Evolutionary conservation across 441 rosid genomes (phyloP), one percentile per base, ranked within the genome.

Genomic region (Pelargonium myrrhifolium): DNA sequence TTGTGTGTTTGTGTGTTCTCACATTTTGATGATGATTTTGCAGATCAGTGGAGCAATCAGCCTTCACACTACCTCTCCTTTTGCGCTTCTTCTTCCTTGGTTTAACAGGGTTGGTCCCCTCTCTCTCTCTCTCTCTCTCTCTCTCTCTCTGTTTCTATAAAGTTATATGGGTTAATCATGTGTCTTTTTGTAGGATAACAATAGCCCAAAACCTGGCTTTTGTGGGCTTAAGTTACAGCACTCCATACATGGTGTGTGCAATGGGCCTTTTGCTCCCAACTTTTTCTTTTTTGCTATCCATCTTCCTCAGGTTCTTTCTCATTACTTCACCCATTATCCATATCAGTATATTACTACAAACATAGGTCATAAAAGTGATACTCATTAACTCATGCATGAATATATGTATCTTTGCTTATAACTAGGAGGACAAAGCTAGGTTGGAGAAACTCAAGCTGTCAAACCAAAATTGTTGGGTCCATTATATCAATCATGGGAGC

Each of bases 191-290:
- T 55, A 55, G 60, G 60, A 70, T 85, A 63, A 82, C 86, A 56
- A 39, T 89, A 28, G 71, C 90, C 63, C 96, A 87, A 72, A 84
- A 89, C 72, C 84, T 87, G 43, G 81, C 84, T 60, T 87, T 87
- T 75, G 67, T 89, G 58, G 94, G 94, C 61, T 77, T 92, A 64
- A 75, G 77, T 68, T 81, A 79, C 71, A 85, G 90, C 75, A 87
- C 97, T 6, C 97, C 96, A 0, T 83, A 87, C n/a, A 88, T 85
- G 26, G 94, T 84, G 11, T 89, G 96, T 62, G 87, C 86, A 71
- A 89, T 88, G 93, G 96, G 92, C 65, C 86, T 85, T 61, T 68
- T 83, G 68, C 68, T 80, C 45, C 96, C 96, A 47, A 71, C 90
- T 10, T 72, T 87, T 75, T 85, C 90, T 66, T 87, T 89, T 82